These are phyloP conservation scores for Clonostachys chloroleuca DNA, from an alignment of 2,329 filamentous ascomycete species.

Conservation along the genomic window DNA sequence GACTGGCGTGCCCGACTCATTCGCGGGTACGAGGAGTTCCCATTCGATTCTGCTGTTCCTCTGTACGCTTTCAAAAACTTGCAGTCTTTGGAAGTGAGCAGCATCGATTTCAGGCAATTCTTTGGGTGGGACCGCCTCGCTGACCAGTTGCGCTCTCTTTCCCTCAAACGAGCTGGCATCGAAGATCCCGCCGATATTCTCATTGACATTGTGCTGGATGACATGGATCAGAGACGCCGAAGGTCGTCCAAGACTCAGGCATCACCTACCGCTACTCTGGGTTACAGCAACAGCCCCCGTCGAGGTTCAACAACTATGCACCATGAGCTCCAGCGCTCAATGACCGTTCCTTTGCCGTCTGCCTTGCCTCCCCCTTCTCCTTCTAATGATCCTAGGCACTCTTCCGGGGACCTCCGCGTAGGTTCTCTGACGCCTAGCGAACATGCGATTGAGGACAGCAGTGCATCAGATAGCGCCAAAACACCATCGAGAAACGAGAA, in stretches of 20 bases:
- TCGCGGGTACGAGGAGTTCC: conserved; percentile 92
- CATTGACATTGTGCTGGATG: conserved; percentile 90
- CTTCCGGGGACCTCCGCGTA: conserved; percentile 45
- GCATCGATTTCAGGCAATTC: conserved; percentile 94
- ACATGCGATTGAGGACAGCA: conserved; percentile 36
- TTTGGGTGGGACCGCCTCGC: conserved; percentile 94
- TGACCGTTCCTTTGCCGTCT: conserved; percentile 60
- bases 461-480: conserved; percentile 20
- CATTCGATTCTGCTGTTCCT: conserved; percentile 94
- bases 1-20: conserved; percentile 90
- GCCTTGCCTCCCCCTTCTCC: conserved; percentile 14
- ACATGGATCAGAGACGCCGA: conserved; percentile 87
- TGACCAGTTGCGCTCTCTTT: conserved; percentile 86
- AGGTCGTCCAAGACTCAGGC: conserved; percentile 82
- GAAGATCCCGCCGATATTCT: conserved; percentile 89
- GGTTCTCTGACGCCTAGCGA: conserved; percentile 57
- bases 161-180: conserved; percentile 79
- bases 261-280: conserved; percentile 72
- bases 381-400: conserved; percentile 32
- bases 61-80: conserved; percentile 97
- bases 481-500: background rate
- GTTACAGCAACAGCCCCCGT: conserved; percentile 48
- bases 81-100: conserved; percentile 87
- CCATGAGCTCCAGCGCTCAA: conserved; percentile 62
- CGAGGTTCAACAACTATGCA: conserved; percentile 57